phyloP scores from a whole-genome alignment of 1,139 yeast genomes.

The Nakaseomyces kungkrabaensis region DNA sequence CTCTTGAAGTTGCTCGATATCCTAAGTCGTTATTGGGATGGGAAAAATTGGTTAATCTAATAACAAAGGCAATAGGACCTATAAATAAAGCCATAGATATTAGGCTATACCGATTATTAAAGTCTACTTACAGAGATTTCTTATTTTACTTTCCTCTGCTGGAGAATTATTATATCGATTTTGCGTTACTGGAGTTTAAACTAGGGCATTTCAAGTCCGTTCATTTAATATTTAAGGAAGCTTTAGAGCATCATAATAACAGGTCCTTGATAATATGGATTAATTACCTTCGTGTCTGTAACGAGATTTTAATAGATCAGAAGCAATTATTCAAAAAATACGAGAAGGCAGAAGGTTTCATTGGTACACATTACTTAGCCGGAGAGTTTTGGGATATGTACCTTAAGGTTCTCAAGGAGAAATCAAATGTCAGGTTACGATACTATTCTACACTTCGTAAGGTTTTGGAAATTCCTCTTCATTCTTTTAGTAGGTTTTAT shows the following conservation, averaged over 20 bases:
- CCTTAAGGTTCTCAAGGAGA: constrained; percentile 41
- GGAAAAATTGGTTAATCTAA: constrained; percentile 25
- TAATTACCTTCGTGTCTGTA: constrained; percentile 47
- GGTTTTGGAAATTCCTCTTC: constrained; percentile 61
- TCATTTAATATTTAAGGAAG: constrained; percentile 42
- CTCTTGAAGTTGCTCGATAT: constrained; percentile 19
- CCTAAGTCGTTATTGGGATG: constrained; percentile 23
- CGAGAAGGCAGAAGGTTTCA: constrained; percentile 48
- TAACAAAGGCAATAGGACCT: constrained; percentile 21
- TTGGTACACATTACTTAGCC: constrained; percentile 68
- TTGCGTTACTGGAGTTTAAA: constrained; percentile 56
- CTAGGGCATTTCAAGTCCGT: constrained; percentile 47
- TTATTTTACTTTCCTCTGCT: constrained; percentile 56
- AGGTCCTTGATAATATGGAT: constrained; percentile 66
- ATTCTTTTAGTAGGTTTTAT: constrained; percentile 61
- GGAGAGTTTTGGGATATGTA: constrained; percentile 72
- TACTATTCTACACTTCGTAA: constrained; percentile 44
- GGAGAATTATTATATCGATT: constrained; percentile 74
- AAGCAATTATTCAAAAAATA: constrained; percentile 38
- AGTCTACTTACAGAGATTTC: constrained; percentile 43
- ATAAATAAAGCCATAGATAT: constrained; percentile 21
- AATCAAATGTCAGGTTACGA: constrained; percentile 26
- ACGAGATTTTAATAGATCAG: constrained; percentile 32
- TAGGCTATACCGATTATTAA: constrained; percentile 17
- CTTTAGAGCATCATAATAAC: constrained; percentile 33